Base-by-base conservation (phyloP, 1,284 basidiomycete species). In the Microbotryomycetes sp. region DNA sequence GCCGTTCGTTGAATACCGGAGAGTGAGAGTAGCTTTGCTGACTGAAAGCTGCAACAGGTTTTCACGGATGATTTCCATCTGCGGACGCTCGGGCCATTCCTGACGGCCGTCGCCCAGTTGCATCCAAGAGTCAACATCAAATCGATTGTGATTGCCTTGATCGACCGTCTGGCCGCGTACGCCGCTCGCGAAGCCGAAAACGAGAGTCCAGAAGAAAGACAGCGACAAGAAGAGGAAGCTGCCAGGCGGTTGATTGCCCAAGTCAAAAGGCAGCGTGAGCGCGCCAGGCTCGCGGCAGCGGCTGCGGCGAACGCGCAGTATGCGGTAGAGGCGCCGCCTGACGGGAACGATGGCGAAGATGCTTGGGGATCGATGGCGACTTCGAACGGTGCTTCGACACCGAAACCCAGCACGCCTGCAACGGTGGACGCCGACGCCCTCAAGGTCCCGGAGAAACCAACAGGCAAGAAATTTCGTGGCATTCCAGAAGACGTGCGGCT, bases 61-160 rank as follows among this genome's bases (percentile, higher is more conserved):
- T 97, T 97, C 76, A 90, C 91, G 11, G 91, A 96, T 75, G 92
- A 96, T 73, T 96, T 96, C 77, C 93, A 97, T 74, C 81, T 97
- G 0, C 88, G 93, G 72, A 86, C 89, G 0, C 84, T 97, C 21
- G 88, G 88, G 0, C 89, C 89, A 0, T 97, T 97, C 83, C 82
- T 97, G 16, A 88, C 88, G 2, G 89, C 92, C 0, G 93, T 91
- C 0, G 91, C 92, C 0, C 90, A 92, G 71, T 81, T 97, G 1
- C 91, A 96, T 73, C 90, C 91, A 27, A 89, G 92, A 73, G 92
- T 97, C 69, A 94, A 93, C 76, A 94, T 97, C 79, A 97, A 97
- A 77, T 83, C 87, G 65, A 96, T 97, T 68, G 92, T 96, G 59
- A 97, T 96, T 60, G 88, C 92, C 0, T 81, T 97, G 35, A 94